Percentiles rank a stretch among this genome's conserved stretches.
phyloP scores from a whole-genome alignment of 768 basidiomycete species.

The Suillus lakei region DNA sequence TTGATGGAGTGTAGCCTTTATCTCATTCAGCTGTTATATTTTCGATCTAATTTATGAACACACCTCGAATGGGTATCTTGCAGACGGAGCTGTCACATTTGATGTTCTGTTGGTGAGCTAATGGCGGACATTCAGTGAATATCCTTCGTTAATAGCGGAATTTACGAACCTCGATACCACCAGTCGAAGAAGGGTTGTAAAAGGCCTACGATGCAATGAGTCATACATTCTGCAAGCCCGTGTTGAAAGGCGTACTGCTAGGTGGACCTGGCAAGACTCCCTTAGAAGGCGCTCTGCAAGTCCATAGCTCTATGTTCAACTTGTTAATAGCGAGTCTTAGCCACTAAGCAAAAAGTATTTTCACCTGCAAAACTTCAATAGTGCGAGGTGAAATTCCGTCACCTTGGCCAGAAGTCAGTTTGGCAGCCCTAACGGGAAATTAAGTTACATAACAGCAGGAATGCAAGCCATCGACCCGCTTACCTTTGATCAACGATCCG shows the following conservation, averaged over 20 bases:
- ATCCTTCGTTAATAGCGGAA: background rate
- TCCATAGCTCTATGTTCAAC: constrained; percentile 66
- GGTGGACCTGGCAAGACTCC: constrained; percentile 67
- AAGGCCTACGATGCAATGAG: constrained; percentile 55
- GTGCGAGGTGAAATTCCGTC: constrained; percentile 33
- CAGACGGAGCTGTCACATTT: constrained; percentile 62
- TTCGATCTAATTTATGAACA: constrained; percentile 7
- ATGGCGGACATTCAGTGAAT: background rate
- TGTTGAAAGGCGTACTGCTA: constrained; percentile 53
- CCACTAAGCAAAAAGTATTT: background rate
- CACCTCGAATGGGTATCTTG: constrained; percentile 76
- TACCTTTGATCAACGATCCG: constrained; percentile 47
- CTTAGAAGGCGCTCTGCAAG: constrained; percentile 62
- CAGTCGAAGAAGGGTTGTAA: constrained; percentile 66
- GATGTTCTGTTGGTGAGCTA: constrained; percentile 66
- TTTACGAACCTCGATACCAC: constrained; percentile 59
- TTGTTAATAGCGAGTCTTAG: background rate
- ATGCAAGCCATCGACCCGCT: constrained; percentile 3
- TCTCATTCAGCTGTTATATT: background rate
- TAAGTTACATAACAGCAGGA: background rate
- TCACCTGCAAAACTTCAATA: constrained; percentile 51
- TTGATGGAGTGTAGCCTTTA: constrained; percentile 36
- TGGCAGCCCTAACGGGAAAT: constrained; percentile 16
- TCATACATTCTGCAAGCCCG: background rate
- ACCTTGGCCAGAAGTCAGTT: constrained; percentile 28